Evolutionary conservation across 805 yeast species (phyloP).

Genomic region (Starmerella kuoi): DNA sequence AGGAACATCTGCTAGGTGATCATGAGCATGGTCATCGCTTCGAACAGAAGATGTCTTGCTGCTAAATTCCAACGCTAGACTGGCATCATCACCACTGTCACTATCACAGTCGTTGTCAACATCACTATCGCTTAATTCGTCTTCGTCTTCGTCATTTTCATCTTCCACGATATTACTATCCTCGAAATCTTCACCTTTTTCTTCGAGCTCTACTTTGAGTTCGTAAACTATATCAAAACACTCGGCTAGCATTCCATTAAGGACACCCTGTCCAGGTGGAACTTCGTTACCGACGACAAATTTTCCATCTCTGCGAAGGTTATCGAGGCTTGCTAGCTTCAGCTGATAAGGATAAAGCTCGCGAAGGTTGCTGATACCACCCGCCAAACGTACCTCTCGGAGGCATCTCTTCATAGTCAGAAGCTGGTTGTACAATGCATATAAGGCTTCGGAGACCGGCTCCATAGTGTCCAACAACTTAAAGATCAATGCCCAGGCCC

Average conservation of each 20-base stretch:
- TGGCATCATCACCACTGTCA: no score
- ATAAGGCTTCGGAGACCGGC: constrained; percentile 89
- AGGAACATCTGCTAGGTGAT: constrained; percentile 8
- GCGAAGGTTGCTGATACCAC: constrained; percentile 75
- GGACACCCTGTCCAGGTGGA: constrained; percentile 97
- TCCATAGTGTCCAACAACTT: constrained; percentile 82
- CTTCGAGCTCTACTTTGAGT: constrained; percentile 40
- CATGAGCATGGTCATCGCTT: no score
- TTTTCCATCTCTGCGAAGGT: constrained; percentile 79
- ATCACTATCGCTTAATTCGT: no score
- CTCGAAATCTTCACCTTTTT: constrained; percentile 19
- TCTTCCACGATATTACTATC: constrained; percentile 1
- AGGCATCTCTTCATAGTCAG: constrained; percentile 84
- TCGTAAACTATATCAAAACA: constrained; percentile 92
- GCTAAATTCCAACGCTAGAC: no score
- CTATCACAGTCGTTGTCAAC: no score
- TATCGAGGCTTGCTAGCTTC: constrained; percentile 83
- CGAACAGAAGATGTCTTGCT: no score
- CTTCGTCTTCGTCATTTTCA: not conserved
- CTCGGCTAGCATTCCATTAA: constrained; percentile 79
- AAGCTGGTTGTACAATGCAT: constrained; percentile 86
- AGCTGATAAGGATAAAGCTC: constrained; percentile 93
- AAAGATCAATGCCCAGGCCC: constrained; percentile 85
- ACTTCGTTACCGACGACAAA: constrained; percentile 76
- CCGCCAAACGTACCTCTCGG: constrained; percentile 80